Evolutionary conservation across 2,329 filamentous ascomycete species (phyloP), one percentile per base, ranked within the genome.

Genomic region (Fusarium neocosmosporiellum): DNA sequence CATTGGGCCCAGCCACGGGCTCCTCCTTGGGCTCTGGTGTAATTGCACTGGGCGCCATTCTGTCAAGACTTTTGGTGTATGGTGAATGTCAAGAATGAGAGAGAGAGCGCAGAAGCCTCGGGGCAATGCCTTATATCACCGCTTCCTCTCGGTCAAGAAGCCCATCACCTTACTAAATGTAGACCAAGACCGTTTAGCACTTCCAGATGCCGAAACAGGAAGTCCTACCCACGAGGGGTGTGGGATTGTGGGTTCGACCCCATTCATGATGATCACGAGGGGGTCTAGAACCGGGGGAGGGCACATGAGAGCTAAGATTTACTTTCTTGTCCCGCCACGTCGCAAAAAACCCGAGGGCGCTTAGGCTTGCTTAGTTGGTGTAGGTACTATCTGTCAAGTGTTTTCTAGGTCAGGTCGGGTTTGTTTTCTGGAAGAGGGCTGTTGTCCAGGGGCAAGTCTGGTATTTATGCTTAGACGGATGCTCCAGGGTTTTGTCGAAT

Each of bases 1-100:
- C 70, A 9, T 57, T 71, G 50, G 72, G 67, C 27, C 64, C 61
- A 36, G 66, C 59, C n/a, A 60, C 46, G 39, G 72, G 67, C 57
- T 75, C 63, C 31, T 73, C 67, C 27, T 59, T 67, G 65, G 59
- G 59, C 55, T 76, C 73, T 54, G 69, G 59, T 27, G 66, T 58
- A 29, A 74, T 71, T 64, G 76, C 76, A 63, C 67, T 76, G 36
- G 76, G 76, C 57, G 76, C 72, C 76, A 78, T 78, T 50, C 46
- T 53, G 27, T 31, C 46, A 31, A 53, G 46, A 48, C 33, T 66
- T 71, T 27, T n/a, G 41, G 31, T 64, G 43, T 29, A 7, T 18
- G 16, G 5, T 22, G 3, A 39, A 16, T 13, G 14, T 29, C 27
- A 4, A 43, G 43, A 41, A 3, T 22, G 27, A 54, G 61, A 22